Evolutionary conservation across 805 yeast species (phyloP), one percentile per base, ranked within the genome.

Genomic region (Starmerella roubikii): DNA sequence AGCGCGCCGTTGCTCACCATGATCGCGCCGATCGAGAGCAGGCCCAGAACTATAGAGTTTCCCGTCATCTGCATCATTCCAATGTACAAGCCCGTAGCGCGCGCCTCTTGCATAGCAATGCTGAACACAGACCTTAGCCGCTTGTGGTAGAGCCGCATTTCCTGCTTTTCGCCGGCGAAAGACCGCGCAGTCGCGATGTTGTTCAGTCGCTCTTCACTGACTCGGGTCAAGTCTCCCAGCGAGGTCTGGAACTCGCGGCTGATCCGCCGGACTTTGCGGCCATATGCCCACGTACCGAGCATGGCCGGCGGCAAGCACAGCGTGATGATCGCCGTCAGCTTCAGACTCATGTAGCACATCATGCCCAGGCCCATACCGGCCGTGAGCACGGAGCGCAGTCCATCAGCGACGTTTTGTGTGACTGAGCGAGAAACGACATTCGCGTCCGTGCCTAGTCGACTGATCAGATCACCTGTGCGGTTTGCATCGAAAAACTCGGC

Each of bases 371-470:
- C 97, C 30, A 83, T 93, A 34, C 71, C 65, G 1, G 94, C 94
- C 51, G 84, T 75, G 17, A 88, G 73, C 1, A 76, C 57, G 0
- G 96, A 76, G 41, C 96, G 65, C 27, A 85, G 68, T n/a, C 97
- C 97, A 56, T 88, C 96, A 41, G 91, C 78, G 19, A 88, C 68
- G 56, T 88, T 86, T 49, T 80, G 88, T 25, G 95, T 83, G 16
- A 88, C 72, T 0, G 94, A 75, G 52, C 78, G 74, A 6, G 94
- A 72, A 12, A 88, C 93, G 32, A 88, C 74, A 23, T 85, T 83
- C 1, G 95, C 80, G 56, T 88, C 97, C 30, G 82, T 78, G 4
- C 91, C 79, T 34, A 88, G 63, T 45, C 97, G 67, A 4, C 94
- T 83, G 32, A 88, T 84, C 52, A 88, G 65, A 55, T 88, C 97